A percentile compares a stretch with the other conserved stretches of the same genome.
Conservation (phyloP, 345 rosid genomes). For the Fremontodendron californicum region DNA sequence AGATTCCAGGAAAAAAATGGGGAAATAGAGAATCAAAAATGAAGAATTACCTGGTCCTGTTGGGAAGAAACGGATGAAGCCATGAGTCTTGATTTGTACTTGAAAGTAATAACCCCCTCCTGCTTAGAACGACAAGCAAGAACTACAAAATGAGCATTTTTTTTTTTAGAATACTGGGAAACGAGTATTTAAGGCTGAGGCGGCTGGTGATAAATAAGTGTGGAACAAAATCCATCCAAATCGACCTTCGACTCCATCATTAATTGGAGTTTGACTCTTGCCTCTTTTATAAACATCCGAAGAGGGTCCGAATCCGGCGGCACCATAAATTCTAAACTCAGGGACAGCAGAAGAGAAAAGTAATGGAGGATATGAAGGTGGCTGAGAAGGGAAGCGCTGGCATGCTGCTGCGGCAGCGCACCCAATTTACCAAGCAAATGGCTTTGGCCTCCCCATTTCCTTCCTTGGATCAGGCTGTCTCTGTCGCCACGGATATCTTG, state of each 20-base stretch:
- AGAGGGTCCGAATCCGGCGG: background rate
- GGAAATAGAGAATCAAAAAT: background rate
- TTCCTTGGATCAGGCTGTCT: slow-evolving; percentile 47
- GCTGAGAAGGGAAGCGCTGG: slow-evolving; percentile 56
- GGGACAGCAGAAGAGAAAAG: background rate
- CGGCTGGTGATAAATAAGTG: too few species aligned
- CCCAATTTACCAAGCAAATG: slow-evolving; percentile 62
- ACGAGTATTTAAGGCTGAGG: too few species aligned
- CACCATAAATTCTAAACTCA: background rate
- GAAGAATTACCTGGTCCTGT: slow-evolving; percentile 1
- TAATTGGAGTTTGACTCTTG: too few species aligned
- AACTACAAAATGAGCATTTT: too few species aligned
- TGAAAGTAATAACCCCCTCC: too few species aligned
- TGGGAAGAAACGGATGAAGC: slow-evolving; percentile 1
- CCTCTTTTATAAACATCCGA: too few species aligned
- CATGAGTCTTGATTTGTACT: background rate
- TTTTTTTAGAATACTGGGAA: too few species aligned
- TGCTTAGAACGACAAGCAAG: too few species aligned
- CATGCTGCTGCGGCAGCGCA: slow-evolving; percentile 88
- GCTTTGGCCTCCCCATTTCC: slow-evolving; percentile 45
- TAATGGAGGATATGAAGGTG: slow-evolving; percentile 22
- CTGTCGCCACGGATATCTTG: slow-evolving; percentile 68
- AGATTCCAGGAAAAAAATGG: background rate
- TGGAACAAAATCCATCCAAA: too few species aligned
- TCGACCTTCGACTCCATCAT: too few species aligned